Conservation (phyloP, 331 rosid species). For the Pyracantha coccinea region DNA sequence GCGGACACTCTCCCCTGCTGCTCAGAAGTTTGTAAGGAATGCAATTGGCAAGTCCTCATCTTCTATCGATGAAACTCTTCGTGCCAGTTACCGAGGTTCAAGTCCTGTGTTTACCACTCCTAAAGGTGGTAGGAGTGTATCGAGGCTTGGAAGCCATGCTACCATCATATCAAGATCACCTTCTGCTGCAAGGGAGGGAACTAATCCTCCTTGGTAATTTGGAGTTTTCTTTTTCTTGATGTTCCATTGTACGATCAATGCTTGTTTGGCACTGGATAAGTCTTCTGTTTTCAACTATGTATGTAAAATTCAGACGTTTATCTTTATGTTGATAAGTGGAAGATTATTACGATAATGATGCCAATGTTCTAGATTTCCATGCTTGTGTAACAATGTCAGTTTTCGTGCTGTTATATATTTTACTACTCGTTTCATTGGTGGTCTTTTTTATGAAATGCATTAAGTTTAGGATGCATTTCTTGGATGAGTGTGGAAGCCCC, state of each 20-base stretch:
- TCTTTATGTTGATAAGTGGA: too few species aligned
- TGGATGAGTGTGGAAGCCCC: background rate
- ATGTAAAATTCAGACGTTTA: background rate
- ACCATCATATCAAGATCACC: slow-evolving; percentile 75
- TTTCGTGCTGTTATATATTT: background rate
- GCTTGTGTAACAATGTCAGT: background rate
- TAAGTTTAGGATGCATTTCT: background rate
- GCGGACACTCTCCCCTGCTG: slow-evolving; percentile 81
- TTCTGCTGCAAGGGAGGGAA: slow-evolving; percentile 68
- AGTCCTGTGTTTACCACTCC: slow-evolving; percentile 76
- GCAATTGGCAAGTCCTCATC: slow-evolving; percentile 75
- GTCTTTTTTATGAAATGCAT: background rate
- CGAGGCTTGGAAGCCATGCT: slow-evolving; percentile 70
- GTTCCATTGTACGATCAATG: slow-evolving; percentile 1
- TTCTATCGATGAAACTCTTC: slow-evolving; percentile 83
- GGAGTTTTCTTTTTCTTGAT: slow-evolving; percentile 5
- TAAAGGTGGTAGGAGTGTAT: slow-evolving; percentile 63
- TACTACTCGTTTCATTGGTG: background rate
- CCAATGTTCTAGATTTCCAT: background rate
- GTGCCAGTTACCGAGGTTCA: slow-evolving; percentile 92
- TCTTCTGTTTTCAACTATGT: background rate
- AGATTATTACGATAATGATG: too few species aligned
- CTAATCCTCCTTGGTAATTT: slow-evolving; percentile 75
- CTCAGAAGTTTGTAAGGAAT: slow-evolving; percentile 90
- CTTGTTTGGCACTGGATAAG: slow-evolving; percentile 2